Evolutionary conservation across 305 asterid genomes (phyloP).

Genomic region (Vinca major): DNA sequence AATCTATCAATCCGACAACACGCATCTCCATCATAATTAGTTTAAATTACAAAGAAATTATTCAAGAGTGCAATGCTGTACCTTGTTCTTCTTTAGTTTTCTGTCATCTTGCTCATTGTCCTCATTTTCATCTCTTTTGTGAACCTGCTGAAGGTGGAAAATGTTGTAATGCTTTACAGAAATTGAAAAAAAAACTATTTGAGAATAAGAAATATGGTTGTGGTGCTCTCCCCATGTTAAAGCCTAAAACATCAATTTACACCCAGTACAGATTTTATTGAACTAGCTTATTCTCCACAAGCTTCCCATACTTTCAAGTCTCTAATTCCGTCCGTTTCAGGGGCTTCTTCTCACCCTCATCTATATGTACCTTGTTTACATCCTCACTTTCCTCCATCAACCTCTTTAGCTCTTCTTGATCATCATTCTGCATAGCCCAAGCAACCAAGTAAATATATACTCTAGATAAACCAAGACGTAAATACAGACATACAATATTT

Average conservation of each 20-base stretch:
- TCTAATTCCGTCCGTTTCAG: background rate
- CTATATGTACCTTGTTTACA: conserved; percentile 34
- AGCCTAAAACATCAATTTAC: conserved; percentile 11
- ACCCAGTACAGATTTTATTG: background rate
- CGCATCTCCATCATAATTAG: background rate
- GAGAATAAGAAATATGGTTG: conserved; percentile 5
- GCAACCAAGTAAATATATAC: conserved; percentile 2
- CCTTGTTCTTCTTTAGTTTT: conserved; percentile 55
- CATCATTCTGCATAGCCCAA: conserved; percentile 48
- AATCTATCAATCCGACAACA: background rate
- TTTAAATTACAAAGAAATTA: background rate
- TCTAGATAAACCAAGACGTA: background rate
- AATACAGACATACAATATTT: background rate
- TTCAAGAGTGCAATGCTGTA: conserved; percentile 15
- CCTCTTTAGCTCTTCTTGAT: conserved; percentile 57
- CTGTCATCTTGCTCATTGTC: conserved; percentile 31
- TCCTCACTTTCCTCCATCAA: conserved; percentile 27
- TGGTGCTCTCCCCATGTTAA: conserved; percentile 12
- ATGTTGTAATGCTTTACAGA: background rate
- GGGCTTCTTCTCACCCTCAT: no score
- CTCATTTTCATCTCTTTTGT: conserved; percentile 26
- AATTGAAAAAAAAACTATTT: background rate
- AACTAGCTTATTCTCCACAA: background rate
- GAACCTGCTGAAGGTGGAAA: conserved; percentile 25
- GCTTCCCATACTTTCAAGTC: background rate